Percentiles rank a stretch among this genome's conserved stretches.
Evolutionary conservation across 176 grass and related monocot species (phyloP).

Genomic region (Guadua angustifolia): DNA sequence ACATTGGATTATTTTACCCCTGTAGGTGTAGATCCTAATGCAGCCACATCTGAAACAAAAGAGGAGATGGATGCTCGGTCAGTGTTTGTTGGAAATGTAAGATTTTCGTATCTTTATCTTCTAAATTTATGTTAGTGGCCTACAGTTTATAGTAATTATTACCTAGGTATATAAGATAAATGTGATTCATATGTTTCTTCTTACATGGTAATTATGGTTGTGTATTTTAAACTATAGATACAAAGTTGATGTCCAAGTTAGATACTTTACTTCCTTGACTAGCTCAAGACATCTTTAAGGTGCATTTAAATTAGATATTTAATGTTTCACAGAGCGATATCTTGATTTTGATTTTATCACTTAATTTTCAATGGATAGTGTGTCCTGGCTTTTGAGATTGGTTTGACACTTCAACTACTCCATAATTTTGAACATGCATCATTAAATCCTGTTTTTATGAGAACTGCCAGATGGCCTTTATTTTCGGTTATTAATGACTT

Average conservation of each 20-base stretch:
- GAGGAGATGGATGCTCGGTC: constrained; percentile 76
- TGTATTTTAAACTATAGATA: not conserved
- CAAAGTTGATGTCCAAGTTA: not conserved
- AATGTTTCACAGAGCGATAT: not conserved
- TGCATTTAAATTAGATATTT: not conserved
- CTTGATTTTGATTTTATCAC: no score
- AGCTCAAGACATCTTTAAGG: constrained; percentile 5
- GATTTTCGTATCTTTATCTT: constrained; percentile 28
- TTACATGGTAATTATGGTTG: not conserved
- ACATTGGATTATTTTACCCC: not conserved
- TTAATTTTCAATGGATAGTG: not conserved
- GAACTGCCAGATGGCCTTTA: not conserved
- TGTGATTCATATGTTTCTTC: not conserved
- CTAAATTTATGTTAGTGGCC: not conserved
- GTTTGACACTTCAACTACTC: not conserved
- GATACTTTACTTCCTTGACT: constrained; percentile 6
- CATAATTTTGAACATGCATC: not conserved
- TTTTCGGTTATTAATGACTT: not conserved
- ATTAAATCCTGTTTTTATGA: constrained; percentile 3
- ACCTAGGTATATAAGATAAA: not conserved
- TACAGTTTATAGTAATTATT: not conserved
- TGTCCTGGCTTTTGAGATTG: not conserved
- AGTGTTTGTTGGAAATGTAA: constrained; percentile 73
- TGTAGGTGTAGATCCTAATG: constrained; percentile 57
- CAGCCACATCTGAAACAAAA: constrained; percentile 62